Percentiles rank a stretch among this genome's conserved stretches.
Conservation (phyloP, 2,329 filamentous ascomycete genomes). For the Rutstroemia sp. region DNA sequence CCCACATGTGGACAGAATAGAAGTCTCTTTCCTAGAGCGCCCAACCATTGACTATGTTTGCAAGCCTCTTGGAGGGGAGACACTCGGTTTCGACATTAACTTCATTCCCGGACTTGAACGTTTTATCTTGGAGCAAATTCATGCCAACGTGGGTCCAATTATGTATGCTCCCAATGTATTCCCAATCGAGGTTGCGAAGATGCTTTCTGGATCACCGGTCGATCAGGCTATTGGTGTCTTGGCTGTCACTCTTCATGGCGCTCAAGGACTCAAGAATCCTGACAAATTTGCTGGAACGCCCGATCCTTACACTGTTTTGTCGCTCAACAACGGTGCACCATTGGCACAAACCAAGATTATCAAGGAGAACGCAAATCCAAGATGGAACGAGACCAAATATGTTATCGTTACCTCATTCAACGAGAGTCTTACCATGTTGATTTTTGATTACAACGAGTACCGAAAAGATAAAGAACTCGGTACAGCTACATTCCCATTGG, state of each 20-base stretch:
- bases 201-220: constrained; percentile 87
- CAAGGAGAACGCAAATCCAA: constrained; percentile 75
- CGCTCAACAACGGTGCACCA: constrained; percentile 73
- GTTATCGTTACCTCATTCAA: constrained; percentile 88
- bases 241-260: constrained; percentile 84
- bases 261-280: constrained; percentile 85
- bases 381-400: constrained; percentile 96
- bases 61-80: constrained; percentile 93
- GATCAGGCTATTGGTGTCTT: constrained; percentile 94
- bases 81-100: constrained; percentile 96
- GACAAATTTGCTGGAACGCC: constrained; percentile 89
- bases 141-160: constrained; percentile 88
- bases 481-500: constrained; percentile 74
- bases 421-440: constrained; percentile 74
- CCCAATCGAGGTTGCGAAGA: constrained; percentile 96
- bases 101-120: constrained; percentile 90
- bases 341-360: constrained; percentile 86
- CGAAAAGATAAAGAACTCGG: constrained; percentile 96
- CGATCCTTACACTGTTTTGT: constrained; percentile 82
- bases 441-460: constrained; percentile 92
- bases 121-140: constrained; percentile 95
- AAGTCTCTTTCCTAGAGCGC: constrained; percentile 87
- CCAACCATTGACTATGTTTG: constrained; percentile 94
- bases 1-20: constrained; percentile 88
- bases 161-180: constrained; percentile 98